Evolutionary conservation across 1,284 basidiomycete species (phyloP).

Genomic region (Trametes pubescens): DNA sequence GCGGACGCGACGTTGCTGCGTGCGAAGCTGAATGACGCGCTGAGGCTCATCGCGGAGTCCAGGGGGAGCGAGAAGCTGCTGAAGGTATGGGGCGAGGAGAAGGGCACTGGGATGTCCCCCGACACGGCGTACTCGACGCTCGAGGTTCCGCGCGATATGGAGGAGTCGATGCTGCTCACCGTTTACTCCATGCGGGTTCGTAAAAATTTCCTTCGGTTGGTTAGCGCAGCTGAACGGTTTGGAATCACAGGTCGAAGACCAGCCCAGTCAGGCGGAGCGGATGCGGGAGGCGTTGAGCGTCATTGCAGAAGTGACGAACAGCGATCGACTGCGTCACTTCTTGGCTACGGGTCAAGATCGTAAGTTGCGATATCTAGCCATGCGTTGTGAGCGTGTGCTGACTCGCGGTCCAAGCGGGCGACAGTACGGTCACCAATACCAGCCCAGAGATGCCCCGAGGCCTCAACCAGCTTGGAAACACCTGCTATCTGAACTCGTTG

Average conservation of each 20-base stretch:
- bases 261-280: constrained; percentile 63
- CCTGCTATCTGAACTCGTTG: constrained; percentile 91
- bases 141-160: constrained; percentile 73
- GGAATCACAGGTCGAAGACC: constrained; percentile 69
- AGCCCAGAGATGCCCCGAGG: constrained; percentile 82
- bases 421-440: constrained; percentile 53
- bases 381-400: neutral
- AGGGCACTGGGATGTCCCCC: constrained; percentile 69
- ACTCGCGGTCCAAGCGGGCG: constrained; percentile 60
- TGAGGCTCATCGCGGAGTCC: constrained; percentile 69
- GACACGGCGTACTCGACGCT: constrained; percentile 78
- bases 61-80: constrained; percentile 59
- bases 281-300: constrained; percentile 73
- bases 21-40: constrained; percentile 65
- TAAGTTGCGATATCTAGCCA: constrained; percentile 50
- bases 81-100: constrained; percentile 60
- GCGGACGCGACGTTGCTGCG: constrained; percentile 51
- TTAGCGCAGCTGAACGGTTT: constrained; percentile 9
- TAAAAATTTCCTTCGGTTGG: constrained; percentile 23
- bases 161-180: constrained; percentile 80
- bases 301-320: constrained; percentile 77
- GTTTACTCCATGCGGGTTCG: constrained; percentile 79
- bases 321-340: constrained; percentile 73
- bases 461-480: constrained; percentile 92
- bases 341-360: constrained; percentile 74